phyloP scores from a whole-genome alignment of 1,284 basidiomycete species.

The Cutaneotrichosporon sp. region DNA sequence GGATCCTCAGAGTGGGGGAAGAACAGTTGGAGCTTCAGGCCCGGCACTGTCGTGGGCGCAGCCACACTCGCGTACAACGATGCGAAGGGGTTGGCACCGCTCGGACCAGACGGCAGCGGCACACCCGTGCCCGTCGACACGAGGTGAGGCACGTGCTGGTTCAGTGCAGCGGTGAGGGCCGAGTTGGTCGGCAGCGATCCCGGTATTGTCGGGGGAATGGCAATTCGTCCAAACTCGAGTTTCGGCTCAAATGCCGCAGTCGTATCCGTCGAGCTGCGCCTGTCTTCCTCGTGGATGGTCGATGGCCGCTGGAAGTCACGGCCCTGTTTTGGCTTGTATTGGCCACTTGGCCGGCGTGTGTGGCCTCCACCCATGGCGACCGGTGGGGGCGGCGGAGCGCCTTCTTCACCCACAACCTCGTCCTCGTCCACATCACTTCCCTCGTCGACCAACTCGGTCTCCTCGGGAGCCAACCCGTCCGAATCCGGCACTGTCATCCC shows the following conservation, averaged over 20 bases:
- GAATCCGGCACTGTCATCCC: slow-evolving; percentile 18
- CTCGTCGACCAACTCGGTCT: slow-evolving; percentile 38
- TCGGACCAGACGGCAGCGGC: background rate
- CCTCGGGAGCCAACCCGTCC: slow-evolving; percentile 6
- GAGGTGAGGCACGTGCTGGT: slow-evolving; percentile 40
- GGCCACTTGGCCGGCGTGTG: slow-evolving; percentile 1
- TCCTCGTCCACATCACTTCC: slow-evolving; percentile 34
- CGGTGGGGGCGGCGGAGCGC: slow-evolving; percentile 2
- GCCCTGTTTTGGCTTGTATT: background rate
- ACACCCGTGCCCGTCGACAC: slow-evolving; percentile 22
- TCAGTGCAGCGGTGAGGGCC: slow-evolving; percentile 34
- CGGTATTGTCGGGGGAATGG: background rate
- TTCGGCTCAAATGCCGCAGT: slow-evolving; percentile 8
- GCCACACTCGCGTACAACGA: slow-evolving; percentile 50
- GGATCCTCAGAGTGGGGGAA: slow-evolving; percentile 77
- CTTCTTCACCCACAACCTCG: slow-evolving; percentile 24
- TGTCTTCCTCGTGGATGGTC: slow-evolving; percentile 18
- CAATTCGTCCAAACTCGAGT: slow-evolving; percentile 21
- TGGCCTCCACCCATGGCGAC: background rate
- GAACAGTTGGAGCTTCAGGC: slow-evolving; percentile 67
- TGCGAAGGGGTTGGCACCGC: slow-evolving; percentile 45
- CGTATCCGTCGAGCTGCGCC: slow-evolving; percentile 28
- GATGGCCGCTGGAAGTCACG: slow-evolving; percentile 5
- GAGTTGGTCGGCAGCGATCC: slow-evolving; percentile 18
- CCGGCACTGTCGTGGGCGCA: slow-evolving; percentile 42